phyloP scores from a whole-genome alignment of 345 rosid genomes.

The Pseudoturritis turrita region DNA sequence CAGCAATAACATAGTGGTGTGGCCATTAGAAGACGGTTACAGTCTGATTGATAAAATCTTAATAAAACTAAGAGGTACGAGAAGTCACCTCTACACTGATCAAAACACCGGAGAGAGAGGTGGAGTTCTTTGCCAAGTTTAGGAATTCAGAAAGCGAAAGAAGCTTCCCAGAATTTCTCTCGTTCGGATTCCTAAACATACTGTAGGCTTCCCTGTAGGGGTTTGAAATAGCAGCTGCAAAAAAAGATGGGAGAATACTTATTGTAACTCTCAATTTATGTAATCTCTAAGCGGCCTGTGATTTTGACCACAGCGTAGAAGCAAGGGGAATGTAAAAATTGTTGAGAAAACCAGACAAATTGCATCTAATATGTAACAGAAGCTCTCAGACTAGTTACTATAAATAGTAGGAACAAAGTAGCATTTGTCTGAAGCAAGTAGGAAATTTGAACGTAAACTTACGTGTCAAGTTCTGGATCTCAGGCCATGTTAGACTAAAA shows the following conservation, averaged over 20 bases:
- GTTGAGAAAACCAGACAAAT: too few species aligned
- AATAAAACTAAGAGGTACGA: background rate
- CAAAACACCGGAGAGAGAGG: conserved; percentile 70
- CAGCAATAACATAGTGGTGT: background rate
- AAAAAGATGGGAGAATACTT: conserved; percentile 1
- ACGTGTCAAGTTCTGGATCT: conserved; percentile 58
- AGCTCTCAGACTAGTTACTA: background rate
- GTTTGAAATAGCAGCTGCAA: conserved; percentile 56
- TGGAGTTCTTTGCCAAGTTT: conserved; percentile 51
- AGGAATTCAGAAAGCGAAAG: conserved; percentile 58
- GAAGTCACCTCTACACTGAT: conserved; percentile 77
- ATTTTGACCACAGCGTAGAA: background rate
- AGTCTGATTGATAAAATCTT: background rate
- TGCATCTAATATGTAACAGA: too few species aligned
- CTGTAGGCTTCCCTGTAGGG: conserved; percentile 30
- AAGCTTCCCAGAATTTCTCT: conserved; percentile 44
- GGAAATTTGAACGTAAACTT: conserved; percentile 30
- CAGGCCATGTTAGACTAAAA: conserved; percentile 62
- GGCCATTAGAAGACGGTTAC: background rate
- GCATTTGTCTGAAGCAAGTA: background rate
- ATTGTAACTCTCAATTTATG: background rate
- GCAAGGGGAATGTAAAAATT: too few species aligned
- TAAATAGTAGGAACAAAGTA: background rate
- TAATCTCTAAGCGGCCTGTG: background rate
- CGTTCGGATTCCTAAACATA: conserved; percentile 55